These are phyloP conservation scores for Achaetomiella virescens DNA, from an alignment of 495 filamentous ascomycete species.

Conservation along the genomic window DNA sequence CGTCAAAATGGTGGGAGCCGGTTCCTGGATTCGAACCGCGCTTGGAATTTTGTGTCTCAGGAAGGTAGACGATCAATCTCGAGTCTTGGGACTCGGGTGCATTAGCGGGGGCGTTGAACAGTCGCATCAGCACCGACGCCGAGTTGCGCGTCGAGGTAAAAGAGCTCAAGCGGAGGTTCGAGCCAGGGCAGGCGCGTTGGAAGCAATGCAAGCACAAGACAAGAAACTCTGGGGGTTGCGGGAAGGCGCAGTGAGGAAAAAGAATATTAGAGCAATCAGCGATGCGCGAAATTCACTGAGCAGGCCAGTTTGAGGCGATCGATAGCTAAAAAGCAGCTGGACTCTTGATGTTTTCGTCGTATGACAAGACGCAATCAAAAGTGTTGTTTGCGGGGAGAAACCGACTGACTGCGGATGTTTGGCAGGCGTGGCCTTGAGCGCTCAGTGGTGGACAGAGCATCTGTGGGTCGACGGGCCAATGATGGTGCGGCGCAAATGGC, in stretches of 20 bases:
- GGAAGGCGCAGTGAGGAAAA: neutral
- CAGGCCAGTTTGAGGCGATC: neutral
- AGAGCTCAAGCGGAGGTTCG: neutral
- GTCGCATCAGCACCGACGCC: conserved; percentile 1
- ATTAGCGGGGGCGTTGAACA: neutral
- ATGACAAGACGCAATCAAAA: too few species aligned
- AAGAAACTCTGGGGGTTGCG: neutral
- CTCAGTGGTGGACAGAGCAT: too few species aligned
- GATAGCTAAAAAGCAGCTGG: neutral
- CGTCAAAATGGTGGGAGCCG: conserved; percentile 1
- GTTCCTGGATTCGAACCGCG: neutral
- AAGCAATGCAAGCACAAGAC: neutral
- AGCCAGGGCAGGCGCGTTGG: neutral
- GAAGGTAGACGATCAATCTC: neutral
- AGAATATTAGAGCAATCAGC: neutral
- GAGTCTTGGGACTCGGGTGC: neutral
- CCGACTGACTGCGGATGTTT: too few species aligned
- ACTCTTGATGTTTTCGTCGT: neutral
- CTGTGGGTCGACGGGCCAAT: too few species aligned
- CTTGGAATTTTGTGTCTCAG: neutral
- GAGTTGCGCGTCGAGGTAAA: neutral
- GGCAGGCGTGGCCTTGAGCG: too few species aligned
- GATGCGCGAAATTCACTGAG: too few species aligned
- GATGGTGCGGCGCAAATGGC: too few species aligned
- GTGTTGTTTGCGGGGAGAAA: too few species aligned